Evolutionary conservation across 345 rosid genomes (phyloP), one percentile per base, ranked within the genome.

Genomic region (Capsella bursapastoris): DNA sequence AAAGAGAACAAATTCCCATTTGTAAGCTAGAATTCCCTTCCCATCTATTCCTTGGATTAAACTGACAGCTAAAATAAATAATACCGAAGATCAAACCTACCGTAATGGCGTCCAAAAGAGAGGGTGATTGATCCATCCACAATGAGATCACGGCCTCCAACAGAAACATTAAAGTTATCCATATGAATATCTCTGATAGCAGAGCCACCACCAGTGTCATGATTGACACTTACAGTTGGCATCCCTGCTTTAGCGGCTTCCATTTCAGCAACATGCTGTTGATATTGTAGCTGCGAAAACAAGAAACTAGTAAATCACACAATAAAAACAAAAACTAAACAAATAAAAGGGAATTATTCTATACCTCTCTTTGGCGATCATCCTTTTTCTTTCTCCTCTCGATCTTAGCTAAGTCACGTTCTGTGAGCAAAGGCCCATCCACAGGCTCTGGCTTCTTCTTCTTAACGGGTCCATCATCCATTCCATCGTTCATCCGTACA

Each of bases 141-240:
- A 61, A 95, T 90, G 15, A 95, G 93, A 85, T 92, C 99, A 31
- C 97, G 99, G 68, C 98, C 99, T 63, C 97, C 97, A 65, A 95
- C 97, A 68, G 99, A 92, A 70, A 95, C 80, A 77, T 74, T 92
- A 70, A 95, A 92, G 77, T 90, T 92, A 80, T 95, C 97, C 93
- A 95, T 83, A 70, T 90, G 97, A 65, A 95, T 86, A 82, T 92
- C 97, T 87, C 91, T 90, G 66, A 95, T 79, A 73, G 83, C 75
- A 4, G 92, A 79, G 76, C 99, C 98, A 71, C 89, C 84, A 43
- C 81, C 74, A 82, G 63, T 27, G 35, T 90, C 93, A 76, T 95
- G 98, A 82, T 77, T 95, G 34, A 95, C 97, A 75, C 89, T 82
- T 14, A 83, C 86, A 76, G 82, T 83, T 32, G 99, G 99, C 99